These are phyloP conservation scores for Euptelea pleiosperma DNA, from an alignment of 164 flowering plant genomes.

Conservation along the genomic window DNA sequence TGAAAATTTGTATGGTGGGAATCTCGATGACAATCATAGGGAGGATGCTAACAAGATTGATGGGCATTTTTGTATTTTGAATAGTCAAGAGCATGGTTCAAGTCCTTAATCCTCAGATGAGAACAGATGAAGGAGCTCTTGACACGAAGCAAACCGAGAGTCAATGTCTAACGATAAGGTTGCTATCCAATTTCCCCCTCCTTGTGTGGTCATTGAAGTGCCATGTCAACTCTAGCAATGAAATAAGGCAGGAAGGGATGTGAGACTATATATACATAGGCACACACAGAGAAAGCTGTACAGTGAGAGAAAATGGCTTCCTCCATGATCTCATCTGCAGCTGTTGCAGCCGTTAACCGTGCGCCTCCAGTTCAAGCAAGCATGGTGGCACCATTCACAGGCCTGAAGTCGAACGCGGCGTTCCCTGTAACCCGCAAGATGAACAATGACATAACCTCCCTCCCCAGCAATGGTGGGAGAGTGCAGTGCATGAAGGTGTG, in stretches of 20 bases:
- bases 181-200: neutral
- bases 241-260: neutral
- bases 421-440: conserved; percentile 54
- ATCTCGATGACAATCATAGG: no score
- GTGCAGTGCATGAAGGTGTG: conserved; percentile 77
- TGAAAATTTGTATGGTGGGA: no score
- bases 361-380: conserved; percentile 38
- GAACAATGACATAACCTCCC: conserved; percentile 40
- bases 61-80: no score
- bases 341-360: conserved; percentile 39
- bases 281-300: no score
- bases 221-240: no score
- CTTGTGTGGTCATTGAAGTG: conserved; percentile 20
- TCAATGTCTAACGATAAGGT: conserved; percentile 24
- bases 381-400: conserved; percentile 55
- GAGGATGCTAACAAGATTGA: no score
- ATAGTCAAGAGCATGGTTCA: no score
- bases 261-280: no score
- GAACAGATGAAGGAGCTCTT: conserved; percentile 18
- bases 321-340: conserved; percentile 45
- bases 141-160: conserved; percentile 18
- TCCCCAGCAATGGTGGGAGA: conserved; percentile 56
- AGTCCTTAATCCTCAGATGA: neutral
- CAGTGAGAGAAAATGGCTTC: conserved; percentile 46
- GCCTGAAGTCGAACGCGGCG: conserved; percentile 45